Evolutionary conservation across 129 eudicot species (phyloP).

Genomic region (Chrysanthemum makinoi): DNA sequence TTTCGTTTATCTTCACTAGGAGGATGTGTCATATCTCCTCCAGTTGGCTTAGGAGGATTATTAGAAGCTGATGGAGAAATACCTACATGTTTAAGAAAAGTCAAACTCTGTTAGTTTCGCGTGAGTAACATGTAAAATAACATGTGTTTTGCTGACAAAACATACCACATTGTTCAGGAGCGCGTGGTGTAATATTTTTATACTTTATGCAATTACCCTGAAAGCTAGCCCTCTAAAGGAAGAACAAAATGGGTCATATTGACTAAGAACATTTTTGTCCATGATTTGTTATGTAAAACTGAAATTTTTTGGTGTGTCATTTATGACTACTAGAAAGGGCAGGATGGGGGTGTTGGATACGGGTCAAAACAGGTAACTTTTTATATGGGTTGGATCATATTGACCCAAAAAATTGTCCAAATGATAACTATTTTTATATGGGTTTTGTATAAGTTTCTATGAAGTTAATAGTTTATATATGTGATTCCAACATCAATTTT

Average conservation of each 20-base stretch:
- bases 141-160: background rate
- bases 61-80: constrained; percentile 31
- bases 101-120: background rate
- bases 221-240: constrained; percentile 65
- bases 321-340: too few species aligned
- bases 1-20: constrained; percentile 43
- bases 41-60: constrained; percentile 35
- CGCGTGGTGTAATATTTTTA: constrained; percentile 60
- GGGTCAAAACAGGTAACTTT: background rate
- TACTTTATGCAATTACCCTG: constrained; percentile 85
- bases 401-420: background rate
- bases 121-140: background rate
- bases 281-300: too few species aligned
- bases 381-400: background rate
- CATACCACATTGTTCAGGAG: constrained; percentile 72
- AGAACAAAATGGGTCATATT: background rate
- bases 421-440: too few species aligned
- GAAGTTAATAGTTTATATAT: too few species aligned
- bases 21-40: constrained; percentile 34
- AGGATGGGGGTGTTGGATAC: background rate
- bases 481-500: too few species aligned
- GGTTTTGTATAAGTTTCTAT: too few species aligned
- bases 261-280: too few species aligned
- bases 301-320: too few species aligned
- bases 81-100: constrained; percentile 33